phyloP scores from a whole-genome alignment of 1,284 basidiomycete species.

The Naganishia albida region DNA sequence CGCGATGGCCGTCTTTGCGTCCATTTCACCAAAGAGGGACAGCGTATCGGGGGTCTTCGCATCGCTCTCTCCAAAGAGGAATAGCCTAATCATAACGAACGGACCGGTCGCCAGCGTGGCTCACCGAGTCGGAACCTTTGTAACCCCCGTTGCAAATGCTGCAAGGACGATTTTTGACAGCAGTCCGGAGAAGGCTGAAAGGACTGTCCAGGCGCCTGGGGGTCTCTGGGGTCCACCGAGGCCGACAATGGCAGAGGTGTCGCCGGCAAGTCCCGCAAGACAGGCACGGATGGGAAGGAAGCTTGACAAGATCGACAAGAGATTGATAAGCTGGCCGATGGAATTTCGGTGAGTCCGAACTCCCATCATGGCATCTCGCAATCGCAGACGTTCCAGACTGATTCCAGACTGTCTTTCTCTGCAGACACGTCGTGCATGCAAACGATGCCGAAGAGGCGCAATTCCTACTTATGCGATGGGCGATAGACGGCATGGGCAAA shows the following conservation, averaged over 20 bases:
- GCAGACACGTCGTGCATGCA: constrained; percentile 87
- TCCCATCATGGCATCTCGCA: constrained; percentile 29
- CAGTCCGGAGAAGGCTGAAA: not conserved
- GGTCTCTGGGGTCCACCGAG: not conserved
- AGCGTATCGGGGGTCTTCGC: not conserved
- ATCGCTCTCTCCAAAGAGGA: not conserved
- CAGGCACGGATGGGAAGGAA: not conserved
- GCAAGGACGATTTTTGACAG: not conserved
- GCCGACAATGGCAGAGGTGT: not conserved
- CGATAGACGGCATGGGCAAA: constrained; percentile 86
- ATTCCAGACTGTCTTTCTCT: constrained; percentile 29
- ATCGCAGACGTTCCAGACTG: constrained; percentile 5
- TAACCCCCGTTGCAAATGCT: not conserved
- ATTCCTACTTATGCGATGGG: constrained; percentile 84
- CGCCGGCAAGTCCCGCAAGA: not conserved
- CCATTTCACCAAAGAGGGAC: not conserved
- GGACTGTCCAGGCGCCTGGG: not conserved
- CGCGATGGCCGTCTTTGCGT: not conserved
- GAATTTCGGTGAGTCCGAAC: constrained; percentile 72
- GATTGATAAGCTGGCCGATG: constrained; percentile 79
- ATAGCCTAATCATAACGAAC: not conserved
- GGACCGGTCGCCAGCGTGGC: not conserved
- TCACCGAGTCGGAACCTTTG: not conserved
- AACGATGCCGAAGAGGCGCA: constrained; percentile 90
- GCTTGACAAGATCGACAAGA: constrained; percentile 72